phyloP scores from a whole-genome alignment of 768 basidiomycete genomes.

The Agaricus bisporus region DNA sequence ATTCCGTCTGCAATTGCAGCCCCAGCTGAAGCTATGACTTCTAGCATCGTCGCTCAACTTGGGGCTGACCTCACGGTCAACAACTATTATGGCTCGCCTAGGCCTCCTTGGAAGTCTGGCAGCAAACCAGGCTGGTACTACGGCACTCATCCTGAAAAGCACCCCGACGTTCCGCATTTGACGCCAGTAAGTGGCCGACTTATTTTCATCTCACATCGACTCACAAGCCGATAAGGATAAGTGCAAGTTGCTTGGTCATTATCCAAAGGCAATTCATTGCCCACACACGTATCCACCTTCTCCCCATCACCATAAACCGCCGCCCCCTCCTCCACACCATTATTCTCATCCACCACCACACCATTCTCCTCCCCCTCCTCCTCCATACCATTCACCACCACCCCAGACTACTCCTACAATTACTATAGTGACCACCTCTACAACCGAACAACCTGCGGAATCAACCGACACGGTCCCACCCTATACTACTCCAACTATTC shows the following conservation, averaged over 20 bases:
- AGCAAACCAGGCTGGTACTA: constrained; percentile 38
- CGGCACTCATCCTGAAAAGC: constrained; percentile 23
- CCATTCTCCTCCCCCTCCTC: neutral
- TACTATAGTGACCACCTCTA: neutral
- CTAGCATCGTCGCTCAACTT: neutral
- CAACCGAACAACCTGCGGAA: neutral
- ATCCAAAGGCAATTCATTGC: constrained; percentile 31
- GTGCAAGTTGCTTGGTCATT: constrained; percentile 28
- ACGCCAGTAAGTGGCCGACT: constrained; percentile 18
- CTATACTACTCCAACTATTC: constrained; percentile 11
- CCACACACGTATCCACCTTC: constrained; percentile 13
- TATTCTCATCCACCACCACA: neutral
- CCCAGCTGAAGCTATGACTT: neutral
- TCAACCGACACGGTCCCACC: neutral
- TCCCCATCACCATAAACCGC: constrained; percentile 10
- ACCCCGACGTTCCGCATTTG: constrained; percentile 22
- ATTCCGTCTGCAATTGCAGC: neutral
- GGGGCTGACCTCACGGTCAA: constrained; percentile 22
- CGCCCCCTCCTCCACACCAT: constrained; percentile 10
- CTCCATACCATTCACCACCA: no score
- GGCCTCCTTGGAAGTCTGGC: constrained; percentile 28
- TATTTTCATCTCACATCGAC: neutral
- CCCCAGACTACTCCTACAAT: no score
- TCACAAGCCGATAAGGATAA: constrained; percentile 21
- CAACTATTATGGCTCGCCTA: constrained; percentile 33